Conservation (phyloP, 2,329 filamentous ascomycete species). For the Trichoderma hamatum region DNA sequence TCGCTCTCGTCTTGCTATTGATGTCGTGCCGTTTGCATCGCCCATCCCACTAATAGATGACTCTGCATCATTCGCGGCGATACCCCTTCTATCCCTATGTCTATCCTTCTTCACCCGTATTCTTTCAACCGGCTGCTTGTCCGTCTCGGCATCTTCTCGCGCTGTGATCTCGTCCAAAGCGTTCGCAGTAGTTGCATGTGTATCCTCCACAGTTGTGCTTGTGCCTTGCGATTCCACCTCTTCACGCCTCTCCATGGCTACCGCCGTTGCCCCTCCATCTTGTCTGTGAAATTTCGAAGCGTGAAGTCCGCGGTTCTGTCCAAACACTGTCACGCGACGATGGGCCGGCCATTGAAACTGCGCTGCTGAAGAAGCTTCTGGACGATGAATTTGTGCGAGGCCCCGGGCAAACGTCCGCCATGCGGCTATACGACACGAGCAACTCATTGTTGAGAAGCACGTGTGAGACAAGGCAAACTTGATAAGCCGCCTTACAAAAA, state of each 20-base stretch:
- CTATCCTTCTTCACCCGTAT: not conserved
- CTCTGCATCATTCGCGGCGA: not conserved
- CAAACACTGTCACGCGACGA: constrained; percentile 24
- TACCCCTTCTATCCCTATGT: not conserved
- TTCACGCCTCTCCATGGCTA: constrained; percentile 17
- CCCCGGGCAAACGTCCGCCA: constrained; percentile 54
- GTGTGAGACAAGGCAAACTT: not conserved
- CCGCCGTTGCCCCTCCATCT: constrained; percentile 25
- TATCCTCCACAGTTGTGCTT: not conserved
- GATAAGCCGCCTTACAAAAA: not conserved
- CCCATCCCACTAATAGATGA: not conserved
- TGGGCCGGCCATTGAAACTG: not conserved
- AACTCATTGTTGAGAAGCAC: constrained; percentile 45
- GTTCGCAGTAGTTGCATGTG: not conserved
- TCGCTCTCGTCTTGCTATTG: not conserved
- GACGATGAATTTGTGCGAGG: constrained; percentile 46
- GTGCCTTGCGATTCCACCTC: constrained; percentile 26
- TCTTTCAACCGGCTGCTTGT: not conserved
- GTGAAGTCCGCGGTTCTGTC: constrained; percentile 34
- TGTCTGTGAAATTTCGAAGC: constrained; percentile 31
- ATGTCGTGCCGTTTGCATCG: not conserved
- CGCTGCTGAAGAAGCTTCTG: constrained; percentile 31
- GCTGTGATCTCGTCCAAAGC: not conserved
- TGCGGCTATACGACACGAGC: constrained; percentile 51
- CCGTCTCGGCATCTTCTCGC: not conserved